phyloP scores from a whole-genome alignment of 23 red algal genomes.

The Gracilaria domingensis region DNA sequence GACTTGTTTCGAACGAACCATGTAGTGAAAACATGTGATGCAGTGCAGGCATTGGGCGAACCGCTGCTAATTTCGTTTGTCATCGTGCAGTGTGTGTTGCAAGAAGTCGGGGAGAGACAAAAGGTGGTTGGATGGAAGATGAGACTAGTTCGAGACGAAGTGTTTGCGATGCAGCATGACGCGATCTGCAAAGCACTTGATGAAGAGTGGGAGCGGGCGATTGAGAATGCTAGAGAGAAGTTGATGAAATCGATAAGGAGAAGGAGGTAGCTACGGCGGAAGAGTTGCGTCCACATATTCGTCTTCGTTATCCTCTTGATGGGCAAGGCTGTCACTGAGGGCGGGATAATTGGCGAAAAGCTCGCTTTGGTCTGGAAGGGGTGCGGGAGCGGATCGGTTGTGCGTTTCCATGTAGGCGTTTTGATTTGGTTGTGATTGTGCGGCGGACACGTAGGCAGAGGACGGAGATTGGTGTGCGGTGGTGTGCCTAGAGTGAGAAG shows the following conservation, averaged over 20 bases:
- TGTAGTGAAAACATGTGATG: slow-evolving; percentile 25
- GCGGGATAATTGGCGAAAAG: neutral
- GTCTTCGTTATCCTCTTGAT: slow-evolving; percentile 1
- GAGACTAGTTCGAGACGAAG: slow-evolving; percentile 3
- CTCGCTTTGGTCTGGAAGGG: neutral
- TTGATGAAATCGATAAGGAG: slow-evolving; percentile 12
- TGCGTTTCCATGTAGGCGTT: neutral
- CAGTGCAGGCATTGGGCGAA: slow-evolving; percentile 44
- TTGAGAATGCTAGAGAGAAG: slow-evolving; percentile 39
- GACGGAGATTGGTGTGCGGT: neutral
- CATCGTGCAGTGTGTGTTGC: slow-evolving; percentile 11
- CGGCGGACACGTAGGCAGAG: neutral
- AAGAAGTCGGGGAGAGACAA: slow-evolving; percentile 48
- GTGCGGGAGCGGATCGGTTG: neutral
- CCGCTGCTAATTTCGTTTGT: slow-evolving; percentile 22
- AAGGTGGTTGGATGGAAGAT: slow-evolving; percentile 53
- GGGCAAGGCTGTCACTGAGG: neutral
- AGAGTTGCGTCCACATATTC: slow-evolving; percentile 58
- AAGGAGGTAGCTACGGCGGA: slow-evolving; percentile 36
- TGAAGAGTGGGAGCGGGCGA: slow-evolving; percentile 38
- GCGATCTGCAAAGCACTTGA: slow-evolving; percentile 14
- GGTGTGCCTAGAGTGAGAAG: neutral
- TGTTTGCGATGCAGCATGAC: slow-evolving; percentile 34
- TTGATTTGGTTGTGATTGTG: neutral
- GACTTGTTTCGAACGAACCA: slow-evolving; percentile 47